Conservation (phyloP, 768 basidiomycete genomes). For the Strobilomyces dryophilus region DNA sequence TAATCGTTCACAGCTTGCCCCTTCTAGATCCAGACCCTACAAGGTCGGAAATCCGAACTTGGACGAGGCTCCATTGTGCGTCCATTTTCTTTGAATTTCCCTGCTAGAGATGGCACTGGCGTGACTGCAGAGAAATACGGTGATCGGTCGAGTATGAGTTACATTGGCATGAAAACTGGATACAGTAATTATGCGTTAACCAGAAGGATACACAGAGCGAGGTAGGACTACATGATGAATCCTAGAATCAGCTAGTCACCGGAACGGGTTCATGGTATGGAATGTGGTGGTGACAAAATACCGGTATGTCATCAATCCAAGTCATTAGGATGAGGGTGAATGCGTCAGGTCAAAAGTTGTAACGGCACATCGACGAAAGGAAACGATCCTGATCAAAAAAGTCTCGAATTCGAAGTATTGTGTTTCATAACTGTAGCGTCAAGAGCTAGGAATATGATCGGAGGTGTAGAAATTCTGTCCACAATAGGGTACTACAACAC, state of each 20-base stretch:
- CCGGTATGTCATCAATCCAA: too few species aligned
- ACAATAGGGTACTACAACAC: conserved; percentile 11
- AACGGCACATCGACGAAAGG: conserved; percentile 1
- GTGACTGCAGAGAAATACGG: neutral
- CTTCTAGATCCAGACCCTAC: neutral
- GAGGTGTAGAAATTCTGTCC: conserved; percentile 15
- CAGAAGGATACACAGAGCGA: neutral
- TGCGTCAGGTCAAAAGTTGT: neutral
- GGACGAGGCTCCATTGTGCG: neutral
- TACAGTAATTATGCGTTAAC: neutral
- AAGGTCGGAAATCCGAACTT: neutral
- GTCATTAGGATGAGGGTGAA: neutral
- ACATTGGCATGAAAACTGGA: neutral
- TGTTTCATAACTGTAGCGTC: conserved; percentile 16
- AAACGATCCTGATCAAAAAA: neutral
- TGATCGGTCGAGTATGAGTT: neutral
- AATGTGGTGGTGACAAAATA: neutral
- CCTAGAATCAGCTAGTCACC: neutral
- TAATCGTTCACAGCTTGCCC: neutral
- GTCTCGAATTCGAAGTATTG: too few species aligned
- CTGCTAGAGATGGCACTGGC: neutral
- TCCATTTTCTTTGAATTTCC: neutral
- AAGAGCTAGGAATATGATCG: conserved; percentile 21
- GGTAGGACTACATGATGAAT: conserved; percentile 7
- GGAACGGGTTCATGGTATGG: neutral